Evolutionary conservation across 2,329 filamentous ascomycete species (phyloP).

Genomic region (Trichothecium sympodiale): DNA sequence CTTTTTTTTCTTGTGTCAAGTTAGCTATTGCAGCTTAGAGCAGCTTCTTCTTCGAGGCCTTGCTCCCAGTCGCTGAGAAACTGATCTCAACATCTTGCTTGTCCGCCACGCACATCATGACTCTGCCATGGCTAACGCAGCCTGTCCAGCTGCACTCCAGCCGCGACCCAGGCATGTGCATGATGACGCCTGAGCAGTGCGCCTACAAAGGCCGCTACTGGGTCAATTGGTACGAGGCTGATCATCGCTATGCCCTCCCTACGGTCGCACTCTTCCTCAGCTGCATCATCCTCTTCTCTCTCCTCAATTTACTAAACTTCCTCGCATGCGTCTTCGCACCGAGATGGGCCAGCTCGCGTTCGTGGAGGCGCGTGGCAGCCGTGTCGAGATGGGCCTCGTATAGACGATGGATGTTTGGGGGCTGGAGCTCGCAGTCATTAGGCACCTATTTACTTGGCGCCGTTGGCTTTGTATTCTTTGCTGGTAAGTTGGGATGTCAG

Average conservation of each 20-base stretch:
- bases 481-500: constrained; percentile 15
- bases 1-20: no score
- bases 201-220: constrained; percentile 32
- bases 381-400: constrained; percentile 7
- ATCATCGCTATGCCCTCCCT: constrained; percentile 38
- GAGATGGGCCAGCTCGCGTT: neutral
- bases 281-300: constrained; percentile 34
- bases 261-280: constrained; percentile 42
- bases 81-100: no score
- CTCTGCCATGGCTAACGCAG: constrained; percentile 22
- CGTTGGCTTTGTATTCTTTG: constrained; percentile 33
- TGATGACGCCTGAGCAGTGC: constrained; percentile 30
- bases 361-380: neutral
- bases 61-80: no score
- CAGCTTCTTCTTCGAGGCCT: no score
- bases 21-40: no score
- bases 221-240: constrained; percentile 37
- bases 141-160: constrained; percentile 28
- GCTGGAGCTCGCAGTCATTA: constrained; percentile 31
- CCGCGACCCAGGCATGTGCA: constrained; percentile 21
- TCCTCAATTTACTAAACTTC: constrained; percentile 15
- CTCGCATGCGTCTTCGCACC: neutral
- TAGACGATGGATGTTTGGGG: constrained; percentile 11
- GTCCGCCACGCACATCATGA: neutral
- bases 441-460: constrained; percentile 28